Evolutionary conservation across 2,329 filamentous ascomycete genomes (phyloP).

Genomic region (Colletotrichum magnum): DNA sequence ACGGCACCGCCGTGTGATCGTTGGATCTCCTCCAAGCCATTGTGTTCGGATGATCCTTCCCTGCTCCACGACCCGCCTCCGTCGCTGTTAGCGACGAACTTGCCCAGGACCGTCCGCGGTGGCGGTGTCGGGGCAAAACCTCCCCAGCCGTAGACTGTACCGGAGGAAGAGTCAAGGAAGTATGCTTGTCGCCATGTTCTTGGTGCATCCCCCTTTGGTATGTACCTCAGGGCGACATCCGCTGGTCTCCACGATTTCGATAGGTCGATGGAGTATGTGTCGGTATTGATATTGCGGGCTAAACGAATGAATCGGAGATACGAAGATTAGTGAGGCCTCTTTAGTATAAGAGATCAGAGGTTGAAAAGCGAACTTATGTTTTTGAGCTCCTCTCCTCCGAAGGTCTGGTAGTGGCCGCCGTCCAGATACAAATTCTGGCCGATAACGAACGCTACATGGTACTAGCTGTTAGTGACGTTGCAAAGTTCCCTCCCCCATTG

Average conservation of each 20-base stretch:
- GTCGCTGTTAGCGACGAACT: constrained; percentile 14
- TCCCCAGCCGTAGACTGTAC: constrained; percentile 25
- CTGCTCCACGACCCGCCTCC: constrained; percentile 25
- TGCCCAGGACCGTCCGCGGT: background rate
- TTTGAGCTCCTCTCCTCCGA: no score
- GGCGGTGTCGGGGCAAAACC: constrained; percentile 1
- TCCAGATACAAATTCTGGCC: no score
- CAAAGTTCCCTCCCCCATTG: no score
- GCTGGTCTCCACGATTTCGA: constrained; percentile 23
- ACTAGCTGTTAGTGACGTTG: no score
- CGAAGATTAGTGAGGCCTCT: no score
- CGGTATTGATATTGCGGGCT: no score
- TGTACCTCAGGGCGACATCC: background rate
- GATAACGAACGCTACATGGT: no score
- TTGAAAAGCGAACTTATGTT: no score
- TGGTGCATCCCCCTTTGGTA: constrained; percentile 14
- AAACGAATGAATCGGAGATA: no score
- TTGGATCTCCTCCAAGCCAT: background rate
- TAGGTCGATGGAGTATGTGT: constrained; percentile 16
- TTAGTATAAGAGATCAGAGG: no score
- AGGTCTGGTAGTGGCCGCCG: no score
- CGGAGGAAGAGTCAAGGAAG: background rate
- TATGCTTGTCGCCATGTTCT: background rate
- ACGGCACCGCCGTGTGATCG: background rate
- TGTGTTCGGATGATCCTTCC: constrained; percentile 1